phyloP scores from a whole-genome alignment of 2,329 filamentous ascomycete species.

The Beauveria asiatica region DNA sequence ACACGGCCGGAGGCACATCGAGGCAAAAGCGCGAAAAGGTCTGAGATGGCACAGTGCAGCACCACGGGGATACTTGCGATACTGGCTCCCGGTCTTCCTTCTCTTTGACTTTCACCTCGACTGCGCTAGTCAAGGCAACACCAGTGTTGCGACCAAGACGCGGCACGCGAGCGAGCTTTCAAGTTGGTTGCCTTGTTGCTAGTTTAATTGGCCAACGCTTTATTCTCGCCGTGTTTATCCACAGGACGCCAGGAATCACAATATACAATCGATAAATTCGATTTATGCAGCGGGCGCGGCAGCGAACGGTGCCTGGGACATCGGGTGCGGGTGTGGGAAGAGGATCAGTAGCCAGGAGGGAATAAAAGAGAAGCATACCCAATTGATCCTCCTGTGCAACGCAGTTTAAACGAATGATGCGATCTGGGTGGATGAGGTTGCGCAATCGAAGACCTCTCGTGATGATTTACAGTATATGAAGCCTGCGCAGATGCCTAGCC shows the following conservation, averaged over 20 bases:
- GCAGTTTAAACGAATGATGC: constrained; percentile 1
- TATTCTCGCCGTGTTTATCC: constrained; percentile 10
- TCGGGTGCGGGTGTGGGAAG: neutral
- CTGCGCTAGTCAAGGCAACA: neutral
- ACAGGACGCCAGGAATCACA: constrained; percentile 8
- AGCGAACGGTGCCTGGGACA: neutral
- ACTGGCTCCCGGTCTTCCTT: neutral
- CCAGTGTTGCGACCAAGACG: neutral
- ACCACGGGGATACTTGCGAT: neutral
- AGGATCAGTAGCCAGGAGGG: constrained; percentile 6
- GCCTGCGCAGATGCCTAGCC: neutral
- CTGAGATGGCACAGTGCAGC: neutral
- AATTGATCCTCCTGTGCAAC: neutral
- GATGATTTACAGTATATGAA: constrained; percentile 5
- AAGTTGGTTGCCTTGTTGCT: neutral
- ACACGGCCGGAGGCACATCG: neutral
- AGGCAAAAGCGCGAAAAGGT: neutral
- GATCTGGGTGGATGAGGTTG: neutral
- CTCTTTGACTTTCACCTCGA: neutral
- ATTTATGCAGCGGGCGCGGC: constrained; percentile 6
- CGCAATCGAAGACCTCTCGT: neutral
- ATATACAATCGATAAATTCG: constrained; percentile 11
- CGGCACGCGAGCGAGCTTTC: constrained; percentile 1
- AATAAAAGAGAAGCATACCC: constrained; percentile 11
- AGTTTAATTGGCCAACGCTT: constrained; percentile 11